These are phyloP conservation scores for Penicillium frequentans DNA, from an alignment of 2,329 filamentous ascomycete species.

Conservation along the genomic window DNA sequence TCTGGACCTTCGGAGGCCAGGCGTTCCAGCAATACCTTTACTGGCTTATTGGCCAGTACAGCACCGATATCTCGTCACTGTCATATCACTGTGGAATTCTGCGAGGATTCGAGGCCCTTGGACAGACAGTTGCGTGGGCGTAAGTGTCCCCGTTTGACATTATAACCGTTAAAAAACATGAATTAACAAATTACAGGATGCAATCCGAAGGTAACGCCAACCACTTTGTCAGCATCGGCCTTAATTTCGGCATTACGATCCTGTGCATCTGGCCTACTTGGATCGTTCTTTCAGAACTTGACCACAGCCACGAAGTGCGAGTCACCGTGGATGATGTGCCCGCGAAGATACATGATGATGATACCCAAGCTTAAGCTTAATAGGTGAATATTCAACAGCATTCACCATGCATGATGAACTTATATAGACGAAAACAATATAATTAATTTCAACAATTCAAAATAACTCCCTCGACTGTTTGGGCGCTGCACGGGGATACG, in stretches of 20 bases:
- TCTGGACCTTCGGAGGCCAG: conserved; percentile 25
- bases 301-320: conserved; percentile 25
- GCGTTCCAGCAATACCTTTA: conserved; percentile 28
- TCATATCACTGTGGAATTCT: conserved; percentile 27
- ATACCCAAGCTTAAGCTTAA: conserved; percentile 1
- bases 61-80: conserved; percentile 23
- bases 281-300: conserved; percentile 23
- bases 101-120: conserved; percentile 24
- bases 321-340: conserved; percentile 19
- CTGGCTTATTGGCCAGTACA: conserved; percentile 27
- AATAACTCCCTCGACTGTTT: neutral
- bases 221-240: conserved; percentile 26
- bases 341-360: conserved; percentile 3
- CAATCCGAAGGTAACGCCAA: conserved; percentile 23
- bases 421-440: conserved; percentile 1
- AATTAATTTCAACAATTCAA: conserved; percentile 6
- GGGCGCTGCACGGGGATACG: neutral
- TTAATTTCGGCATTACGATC: conserved; percentile 26
- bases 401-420: conserved; percentile 4
- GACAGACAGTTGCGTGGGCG: conserved; percentile 27
- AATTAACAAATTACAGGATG: conserved; percentile 12
- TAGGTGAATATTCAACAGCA: conserved; percentile 5
- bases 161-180: too few relatives aligned
- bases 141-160: conserved; percentile 3
- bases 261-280: conserved; percentile 23